Evolutionary conservation across 352 stramenopile genomes (phyloP), one percentile per base, ranked within the genome.

Genomic region (Phytophthora lateralis): DNA sequence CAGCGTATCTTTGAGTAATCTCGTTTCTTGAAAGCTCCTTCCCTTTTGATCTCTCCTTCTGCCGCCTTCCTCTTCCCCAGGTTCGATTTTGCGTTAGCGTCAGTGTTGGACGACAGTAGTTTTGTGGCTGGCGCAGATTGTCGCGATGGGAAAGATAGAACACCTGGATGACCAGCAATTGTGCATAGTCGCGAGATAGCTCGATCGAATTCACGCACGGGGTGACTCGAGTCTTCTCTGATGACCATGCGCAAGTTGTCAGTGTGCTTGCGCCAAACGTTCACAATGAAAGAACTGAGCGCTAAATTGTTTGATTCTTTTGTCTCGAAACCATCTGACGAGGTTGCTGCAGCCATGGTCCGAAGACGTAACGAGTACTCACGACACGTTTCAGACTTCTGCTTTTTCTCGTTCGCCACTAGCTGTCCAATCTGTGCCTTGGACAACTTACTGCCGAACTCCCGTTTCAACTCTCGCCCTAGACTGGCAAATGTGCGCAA

Each of bases 1-100:
- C 44, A 61, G 1, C 54, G 43, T 0, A 20, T 43, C 4, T 53
- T 61, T 0, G 54, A 61, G 14, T 42, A 61, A 27, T 52, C 54
- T 15, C 34, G 34, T 20, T 20, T 8, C 10, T 27, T 17, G 12
- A 43, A 17, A 10, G 30, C 8, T 3, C n/a, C 18, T 17, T 27
- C 26, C 5, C 20, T 44, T 15, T 46, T 46, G 18, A 24, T 27
- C 0, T 26, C 18, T 12, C 24, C 9, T 12, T 24, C n/a, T 15
- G n/a, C 4, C 8, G n/a, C 39, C 18, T 29, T 46, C 34, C 35
- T 15, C 15, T 41, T 41, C 4, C 12, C 35, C 6, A 41, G 15
- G 6, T 17, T 41, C 15, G 35, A 6, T 12, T 41, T 20, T 6
- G 30, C 30, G 30, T 37, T 37, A 37, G 8, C 11, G 30, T 2